These are phyloP conservation scores for Pseudogymnoascus sp. DNA, from an alignment of 2,329 filamentous ascomycete genomes.

Conservation along the genomic window DNA sequence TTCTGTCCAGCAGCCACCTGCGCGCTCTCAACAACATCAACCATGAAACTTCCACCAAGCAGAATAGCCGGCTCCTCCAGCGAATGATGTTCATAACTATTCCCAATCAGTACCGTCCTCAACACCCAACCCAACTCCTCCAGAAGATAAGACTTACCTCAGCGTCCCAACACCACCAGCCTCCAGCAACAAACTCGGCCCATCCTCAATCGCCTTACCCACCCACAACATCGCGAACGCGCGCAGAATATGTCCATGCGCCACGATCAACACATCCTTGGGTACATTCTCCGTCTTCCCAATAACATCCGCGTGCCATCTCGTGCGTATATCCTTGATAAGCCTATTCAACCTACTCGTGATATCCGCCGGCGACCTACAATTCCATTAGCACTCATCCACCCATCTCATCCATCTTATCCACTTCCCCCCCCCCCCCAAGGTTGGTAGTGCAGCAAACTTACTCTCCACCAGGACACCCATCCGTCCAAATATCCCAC, in stretches of 20 bases:
- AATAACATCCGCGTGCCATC: constrained; percentile 55
- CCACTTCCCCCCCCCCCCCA: background rate
- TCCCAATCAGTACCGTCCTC: background rate
- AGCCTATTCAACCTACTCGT: constrained; percentile 63
- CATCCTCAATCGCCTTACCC: constrained; percentile 62
- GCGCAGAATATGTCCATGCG: constrained; percentile 81
- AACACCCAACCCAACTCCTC: background rate
- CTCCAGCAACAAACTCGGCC: constrained; percentile 74
- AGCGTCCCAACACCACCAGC: constrained; percentile 76
- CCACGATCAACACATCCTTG: constrained; percentile 69
- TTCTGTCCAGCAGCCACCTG: background rate
- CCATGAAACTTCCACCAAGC: constrained; percentile 61
- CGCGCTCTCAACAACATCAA: constrained; percentile 23
- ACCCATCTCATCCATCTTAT: background rate
- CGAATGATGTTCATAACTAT: constrained; percentile 66
- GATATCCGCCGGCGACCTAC: constrained; percentile 49
- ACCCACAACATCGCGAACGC: constrained; percentile 86
- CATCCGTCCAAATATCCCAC: constrained; percentile 89
- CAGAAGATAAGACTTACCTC: constrained; percentile 42
- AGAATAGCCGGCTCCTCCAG: constrained; percentile 73
- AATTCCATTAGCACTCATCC: background rate
- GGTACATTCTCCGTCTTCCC: constrained; percentile 40
- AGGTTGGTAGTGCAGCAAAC: constrained; percentile 26
- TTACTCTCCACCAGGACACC: constrained; percentile 76
- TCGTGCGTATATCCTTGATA: constrained; percentile 63